Conservation (phyloP, 768 basidiomycete species). For the Mrakia gelida region DNA sequence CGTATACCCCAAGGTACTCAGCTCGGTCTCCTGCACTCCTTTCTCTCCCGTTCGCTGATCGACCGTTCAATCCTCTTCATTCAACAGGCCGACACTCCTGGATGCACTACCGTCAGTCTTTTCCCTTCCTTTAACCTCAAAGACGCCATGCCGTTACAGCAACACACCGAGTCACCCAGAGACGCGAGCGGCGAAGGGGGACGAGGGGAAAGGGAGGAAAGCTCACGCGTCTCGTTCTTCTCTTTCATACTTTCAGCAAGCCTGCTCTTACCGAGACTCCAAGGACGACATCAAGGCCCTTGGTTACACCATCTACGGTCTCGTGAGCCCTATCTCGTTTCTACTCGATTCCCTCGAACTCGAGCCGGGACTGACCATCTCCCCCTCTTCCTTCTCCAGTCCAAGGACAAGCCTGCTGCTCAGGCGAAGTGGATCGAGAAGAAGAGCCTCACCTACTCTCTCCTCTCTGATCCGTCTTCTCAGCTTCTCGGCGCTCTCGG, state of each 20-base stretch:
- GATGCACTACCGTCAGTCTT: slow-evolving; percentile 65
- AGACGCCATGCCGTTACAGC: no score
- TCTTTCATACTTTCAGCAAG: slow-evolving; percentile 47
- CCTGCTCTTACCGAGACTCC: slow-evolving; percentile 82
- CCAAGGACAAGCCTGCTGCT: slow-evolving; percentile 60
- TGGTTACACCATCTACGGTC: slow-evolving; percentile 46
- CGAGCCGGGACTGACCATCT: background rate
- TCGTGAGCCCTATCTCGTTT: background rate
- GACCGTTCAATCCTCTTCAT: background rate
- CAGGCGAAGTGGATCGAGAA: slow-evolving; percentile 59
- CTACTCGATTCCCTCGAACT: slow-evolving; percentile 42
- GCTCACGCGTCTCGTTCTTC: background rate
- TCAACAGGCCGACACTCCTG: slow-evolving; percentile 38
- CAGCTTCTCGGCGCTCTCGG: slow-evolving; percentile 74
- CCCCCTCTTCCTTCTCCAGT: background rate
- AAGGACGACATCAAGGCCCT: slow-evolving; percentile 68
- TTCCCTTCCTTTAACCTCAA: background rate
- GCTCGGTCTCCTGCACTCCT: background rate
- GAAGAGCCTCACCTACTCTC: slow-evolving; percentile 78
- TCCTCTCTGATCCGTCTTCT: slow-evolving; percentile 85
- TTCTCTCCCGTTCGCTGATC: background rate
- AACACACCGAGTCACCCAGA: no score
- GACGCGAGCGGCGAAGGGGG: no score
- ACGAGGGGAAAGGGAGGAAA: no score
- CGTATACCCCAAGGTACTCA: slow-evolving; percentile 42